phyloP scores from a whole-genome alignment of 495 filamentous ascomycete genomes.

The Niebla homalea region DNA sequence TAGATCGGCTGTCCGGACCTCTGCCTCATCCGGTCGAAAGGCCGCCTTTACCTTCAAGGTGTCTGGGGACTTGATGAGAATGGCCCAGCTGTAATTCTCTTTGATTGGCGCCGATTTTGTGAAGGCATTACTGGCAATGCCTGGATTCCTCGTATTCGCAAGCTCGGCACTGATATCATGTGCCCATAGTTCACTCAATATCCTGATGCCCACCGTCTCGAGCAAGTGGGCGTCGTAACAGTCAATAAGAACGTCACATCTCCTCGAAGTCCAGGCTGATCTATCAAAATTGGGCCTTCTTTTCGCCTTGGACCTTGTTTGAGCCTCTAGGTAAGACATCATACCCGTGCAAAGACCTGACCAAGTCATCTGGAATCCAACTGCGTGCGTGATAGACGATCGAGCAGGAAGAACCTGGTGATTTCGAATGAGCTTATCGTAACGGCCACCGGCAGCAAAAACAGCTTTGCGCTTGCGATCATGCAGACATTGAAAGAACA shows the following conservation, averaged over 20 bases:
- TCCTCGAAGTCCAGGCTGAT: slow-evolving; percentile 24
- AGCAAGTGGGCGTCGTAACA: slow-evolving; percentile 70
- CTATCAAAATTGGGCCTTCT: slow-evolving; percentile 41
- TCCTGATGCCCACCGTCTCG: slow-evolving; percentile 56
- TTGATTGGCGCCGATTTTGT: slow-evolving; percentile 49
- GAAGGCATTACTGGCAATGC: slow-evolving; percentile 21
- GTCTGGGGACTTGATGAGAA: slow-evolving; percentile 45
- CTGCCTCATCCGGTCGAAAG: slow-evolving; percentile 66
- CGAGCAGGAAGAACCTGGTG: slow-evolving; percentile 39
- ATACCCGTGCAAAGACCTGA: slow-evolving; percentile 60
- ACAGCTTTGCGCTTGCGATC: slow-evolving; percentile 76
- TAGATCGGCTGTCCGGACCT: slow-evolving; percentile 62
- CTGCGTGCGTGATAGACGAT: slow-evolving; percentile 50
- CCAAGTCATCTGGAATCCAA: slow-evolving; percentile 87
- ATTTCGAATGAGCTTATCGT: slow-evolving; percentile 71
- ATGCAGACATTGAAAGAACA: slow-evolving; percentile 84
- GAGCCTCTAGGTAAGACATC: slow-evolving; percentile 47
- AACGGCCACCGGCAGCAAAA: slow-evolving; percentile 87
- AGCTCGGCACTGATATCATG: slow-evolving; percentile 85
- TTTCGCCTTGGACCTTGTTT: slow-evolving; percentile 51
- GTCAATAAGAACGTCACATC: slow-evolving; percentile 71
- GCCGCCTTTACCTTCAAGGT: slow-evolving; percentile 64
- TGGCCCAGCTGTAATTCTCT: slow-evolving; percentile 72
- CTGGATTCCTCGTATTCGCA: slow-evolving; percentile 39
- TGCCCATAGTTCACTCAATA: slow-evolving; percentile 69